Base-by-base conservation (phyloP, 1,139 yeast species). In the Nematodospora anomalae region DNA sequence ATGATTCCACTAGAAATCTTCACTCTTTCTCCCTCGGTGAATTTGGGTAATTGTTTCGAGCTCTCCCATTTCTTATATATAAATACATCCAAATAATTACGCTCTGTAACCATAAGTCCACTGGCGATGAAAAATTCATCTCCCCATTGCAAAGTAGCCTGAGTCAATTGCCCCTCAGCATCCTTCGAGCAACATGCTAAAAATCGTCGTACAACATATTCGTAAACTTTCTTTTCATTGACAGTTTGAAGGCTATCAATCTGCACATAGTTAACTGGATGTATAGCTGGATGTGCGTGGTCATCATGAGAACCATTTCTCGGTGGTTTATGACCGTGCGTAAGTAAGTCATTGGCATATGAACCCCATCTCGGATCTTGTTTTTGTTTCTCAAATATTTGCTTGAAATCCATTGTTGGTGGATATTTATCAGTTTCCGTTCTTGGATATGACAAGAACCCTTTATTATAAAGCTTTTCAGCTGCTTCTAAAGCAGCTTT, bases 281-380 rank as follows among this genome's bases (percentile, higher is more conserved):
- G 97, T 42, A 94, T 94, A 0, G 99, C 97, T 3, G 98, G 98
- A 72, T 94, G 99, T 14, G 98, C 97, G 53, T 88, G 83, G 63
- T 94, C 99, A 53, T 90, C 88, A 51, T 86, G 83, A 14, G 67
- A 71, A 1, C 99, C 99, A 27, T 70, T 70, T 35, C 98, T 63
- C 0, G 99, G 98, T 2, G 58, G 53, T 13, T 71, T 55, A 50
- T 74, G 84, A 12, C 58, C 60, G 5, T 60, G 62, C 6, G 47
- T 43, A 3, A 63, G 38, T 9, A 76, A 49, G 7, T 55, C 40
- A 3, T 37, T 32, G 1, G 80, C 78, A 45, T 74, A 76, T 1
- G 37, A 32, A 0, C 82, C 81, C 82, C 83, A 77, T 7, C 55
- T 44, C 0, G 59, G 36, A 29, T 76, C 74, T 15, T 64, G 68